Percentiles rank a stretch among this genome's conserved stretches.
Conservation (phyloP, 2,329 filamentous ascomycete genomes). For the Fusarium sarcochroum region DNA sequence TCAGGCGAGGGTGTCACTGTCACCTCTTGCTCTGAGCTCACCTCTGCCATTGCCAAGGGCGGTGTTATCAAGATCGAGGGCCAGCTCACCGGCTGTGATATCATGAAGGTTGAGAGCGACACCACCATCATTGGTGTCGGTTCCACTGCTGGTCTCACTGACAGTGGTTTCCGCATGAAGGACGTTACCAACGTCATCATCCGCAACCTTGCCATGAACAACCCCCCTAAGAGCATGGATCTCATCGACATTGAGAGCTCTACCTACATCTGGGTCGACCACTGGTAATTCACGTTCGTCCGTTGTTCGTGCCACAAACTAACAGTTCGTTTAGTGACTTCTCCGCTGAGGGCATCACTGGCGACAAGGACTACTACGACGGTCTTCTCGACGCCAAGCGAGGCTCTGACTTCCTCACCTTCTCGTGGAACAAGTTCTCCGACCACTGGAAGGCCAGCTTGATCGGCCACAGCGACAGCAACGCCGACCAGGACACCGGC, state of each 20-base stretch:
- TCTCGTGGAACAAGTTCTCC: conserved; percentile 47
- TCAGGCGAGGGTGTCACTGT: conserved; percentile 61
- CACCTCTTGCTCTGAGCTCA: conserved; percentile 59
- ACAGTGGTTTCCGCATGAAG: conserved; percentile 62
- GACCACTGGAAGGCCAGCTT: conserved; percentile 73
- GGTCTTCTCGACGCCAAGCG: conserved; percentile 72
- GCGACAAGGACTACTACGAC: conserved; percentile 73
- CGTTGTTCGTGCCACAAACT: too few relatives aligned
- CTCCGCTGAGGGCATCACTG: conserved; percentile 61
- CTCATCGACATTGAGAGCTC: conserved; percentile 59
- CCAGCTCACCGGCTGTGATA: conserved; percentile 55
- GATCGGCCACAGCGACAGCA: conserved; percentile 69
- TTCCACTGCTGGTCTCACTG: conserved; percentile 53
- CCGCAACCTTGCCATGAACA: conserved; percentile 64
- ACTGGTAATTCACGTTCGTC: conserved; percentile 44
- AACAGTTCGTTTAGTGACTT: conserved; percentile 58
- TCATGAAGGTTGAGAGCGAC: conserved; percentile 61
- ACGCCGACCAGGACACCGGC: conserved; percentile 65
- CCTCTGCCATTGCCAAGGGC: conserved; percentile 54
- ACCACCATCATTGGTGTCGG: conserved; percentile 65
- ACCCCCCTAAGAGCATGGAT: conserved; percentile 61
- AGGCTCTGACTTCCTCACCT: conserved; percentile 66
- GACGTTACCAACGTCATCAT: conserved; percentile 64
- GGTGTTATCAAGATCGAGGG: conserved; percentile 62
- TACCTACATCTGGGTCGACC: conserved; percentile 70